phyloP scores from a whole-genome alignment of 2,329 filamentous ascomycete genomes.

The Periglandula ipomoeae region DNA sequence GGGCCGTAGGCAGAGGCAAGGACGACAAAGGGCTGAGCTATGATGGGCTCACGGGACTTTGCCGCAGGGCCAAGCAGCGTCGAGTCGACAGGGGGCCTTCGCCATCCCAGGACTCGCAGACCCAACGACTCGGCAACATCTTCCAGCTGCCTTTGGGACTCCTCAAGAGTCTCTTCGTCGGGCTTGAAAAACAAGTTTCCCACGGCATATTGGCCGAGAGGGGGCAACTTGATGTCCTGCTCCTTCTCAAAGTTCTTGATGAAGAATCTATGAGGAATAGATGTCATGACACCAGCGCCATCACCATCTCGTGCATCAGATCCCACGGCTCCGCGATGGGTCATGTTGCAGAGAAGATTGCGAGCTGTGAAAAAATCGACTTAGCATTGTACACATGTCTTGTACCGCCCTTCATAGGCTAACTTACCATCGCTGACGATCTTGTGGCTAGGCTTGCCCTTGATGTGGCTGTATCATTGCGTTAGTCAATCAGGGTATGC shows the following conservation, averaged over 20 bases:
- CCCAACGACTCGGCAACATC: slow-evolving; percentile 82
- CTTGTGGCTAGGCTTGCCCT: slow-evolving; percentile 94
- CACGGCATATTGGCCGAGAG: slow-evolving; percentile 86
- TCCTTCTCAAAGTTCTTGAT: slow-evolving; percentile 96
- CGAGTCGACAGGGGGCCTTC: slow-evolving; percentile 89
- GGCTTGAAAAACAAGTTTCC: slow-evolving; percentile 99
- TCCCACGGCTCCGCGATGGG: slow-evolving; percentile 94
- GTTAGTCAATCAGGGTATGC: not conserved
- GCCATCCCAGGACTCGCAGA: slow-evolving; percentile 89
- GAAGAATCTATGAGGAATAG: slow-evolving; percentile 97
- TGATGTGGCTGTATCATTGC: slow-evolving; percentile 66
- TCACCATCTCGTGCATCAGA: slow-evolving; percentile 97
- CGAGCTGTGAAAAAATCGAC: slow-evolving; percentile 3
- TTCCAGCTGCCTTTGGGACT: slow-evolving; percentile 89
- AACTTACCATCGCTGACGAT: slow-evolving; percentile 92
- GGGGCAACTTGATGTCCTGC: slow-evolving; percentile 77
- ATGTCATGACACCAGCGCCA: slow-evolving; percentile 98
- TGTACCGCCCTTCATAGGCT: not conserved
- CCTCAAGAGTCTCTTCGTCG: slow-evolving; percentile 77
- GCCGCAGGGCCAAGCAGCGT: slow-evolving; percentile 87
- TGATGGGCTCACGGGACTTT: slow-evolving; percentile 86
- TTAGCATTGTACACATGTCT: slow-evolving; percentile 1
- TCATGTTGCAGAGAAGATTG: slow-evolving; percentile 98
- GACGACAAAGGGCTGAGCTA: slow-evolving; percentile 92
- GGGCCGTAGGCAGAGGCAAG: slow-evolving; percentile 75